Evolutionary conservation across 257 asterid genomes (phyloP), one percentile per base, ranked within the genome.

Genomic region (Eucommia ulmoides): DNA sequence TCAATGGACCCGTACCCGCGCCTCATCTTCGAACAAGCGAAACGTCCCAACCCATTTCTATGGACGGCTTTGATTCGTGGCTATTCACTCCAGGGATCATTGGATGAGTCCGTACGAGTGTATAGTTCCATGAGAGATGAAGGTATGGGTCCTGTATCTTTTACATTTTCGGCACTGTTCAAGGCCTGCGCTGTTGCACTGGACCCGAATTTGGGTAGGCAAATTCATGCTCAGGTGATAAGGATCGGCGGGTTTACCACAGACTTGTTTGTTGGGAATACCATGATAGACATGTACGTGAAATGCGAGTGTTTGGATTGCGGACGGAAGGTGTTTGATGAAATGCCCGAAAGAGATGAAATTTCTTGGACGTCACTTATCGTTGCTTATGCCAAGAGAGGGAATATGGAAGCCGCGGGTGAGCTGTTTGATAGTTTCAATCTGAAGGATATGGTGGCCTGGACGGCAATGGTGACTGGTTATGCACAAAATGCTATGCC

Each of bases 391-490:
- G 61, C 84, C 0, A 88, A 82, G 59, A 46, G 25, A 19, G 94
- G 93, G 45, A 71, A 76, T 24, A 79, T 84, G 79, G 66, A 2
- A 42, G 55, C 56, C 19, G 95, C 93, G 6, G 25, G 41, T 14
- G 77, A 68, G 61, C n/a, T 88, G 65, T 88, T 88, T 66, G 48
- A 48, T 45, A n/a, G 35, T 6, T 21, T 74, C 62, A 84, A 81
- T 8, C 66, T 41, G 58, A 82, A 82, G 71, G 97, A 80, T 54
- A 71, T 73, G 77, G 82, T 84, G 65, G 84, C 82, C 0, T 88
- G 97, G 95, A 88, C 95, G 0, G 75, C 94, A 0, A 75, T 84
- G 88, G 86, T 88, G 61, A 73, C 92, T 3, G 95, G 97, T 16
- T 82, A 73, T 38, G 92, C 78, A 0, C 84, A 70, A 47, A 84